Percentiles rank a stretch among this genome's conserved stretches.
phyloP scores from a whole-genome alignment of 2,329 filamentous ascomycete genomes.

The Clarireedia paspali region DNA sequence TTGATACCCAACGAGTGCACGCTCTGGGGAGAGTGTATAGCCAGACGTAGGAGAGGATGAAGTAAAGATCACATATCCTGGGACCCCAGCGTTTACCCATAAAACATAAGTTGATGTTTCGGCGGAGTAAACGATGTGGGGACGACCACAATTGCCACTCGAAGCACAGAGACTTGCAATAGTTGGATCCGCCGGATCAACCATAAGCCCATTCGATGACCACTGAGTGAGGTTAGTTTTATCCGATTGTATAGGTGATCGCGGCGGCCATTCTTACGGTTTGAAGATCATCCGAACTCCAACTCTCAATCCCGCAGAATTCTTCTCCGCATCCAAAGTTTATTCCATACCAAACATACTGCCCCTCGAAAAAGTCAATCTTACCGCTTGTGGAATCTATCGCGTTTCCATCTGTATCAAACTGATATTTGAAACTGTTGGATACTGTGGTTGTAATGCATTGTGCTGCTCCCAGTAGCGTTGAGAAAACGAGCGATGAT shows the following conservation, averaged over 20 bases:
- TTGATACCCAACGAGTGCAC: neutral
- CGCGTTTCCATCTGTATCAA: slow-evolving; percentile 21
- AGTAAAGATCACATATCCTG: neutral
- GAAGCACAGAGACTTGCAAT: neutral
- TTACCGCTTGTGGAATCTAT: slow-evolving; percentile 22
- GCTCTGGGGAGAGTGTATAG: neutral
- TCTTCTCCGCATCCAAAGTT: slow-evolving; percentile 14
- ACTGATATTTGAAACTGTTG: slow-evolving; percentile 10
- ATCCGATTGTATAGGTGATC: neutral
- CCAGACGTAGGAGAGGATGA: neutral
- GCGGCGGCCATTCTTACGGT: slow-evolving; percentile 1
- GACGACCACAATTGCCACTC: neutral
- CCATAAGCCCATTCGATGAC: slow-evolving; percentile 1
- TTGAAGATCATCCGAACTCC: slow-evolving; percentile 1
- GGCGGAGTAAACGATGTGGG: neutral
- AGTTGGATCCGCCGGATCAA: neutral
- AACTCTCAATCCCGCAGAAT: slow-evolving; percentile 19
- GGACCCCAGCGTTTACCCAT: neutral
- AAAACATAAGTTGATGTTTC: neutral
- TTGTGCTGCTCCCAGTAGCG: neutral
- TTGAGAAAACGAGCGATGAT: neutral
- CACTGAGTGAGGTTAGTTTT: neutral
- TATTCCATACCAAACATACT: slow-evolving; percentile 21
- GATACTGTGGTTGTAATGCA: neutral
- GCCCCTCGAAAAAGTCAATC: slow-evolving; percentile 19